Evolutionary conservation across 2,329 filamentous ascomycete species (phyloP), one percentile per base, ranked within the genome.

Genomic region (Nemania serpens): DNA sequence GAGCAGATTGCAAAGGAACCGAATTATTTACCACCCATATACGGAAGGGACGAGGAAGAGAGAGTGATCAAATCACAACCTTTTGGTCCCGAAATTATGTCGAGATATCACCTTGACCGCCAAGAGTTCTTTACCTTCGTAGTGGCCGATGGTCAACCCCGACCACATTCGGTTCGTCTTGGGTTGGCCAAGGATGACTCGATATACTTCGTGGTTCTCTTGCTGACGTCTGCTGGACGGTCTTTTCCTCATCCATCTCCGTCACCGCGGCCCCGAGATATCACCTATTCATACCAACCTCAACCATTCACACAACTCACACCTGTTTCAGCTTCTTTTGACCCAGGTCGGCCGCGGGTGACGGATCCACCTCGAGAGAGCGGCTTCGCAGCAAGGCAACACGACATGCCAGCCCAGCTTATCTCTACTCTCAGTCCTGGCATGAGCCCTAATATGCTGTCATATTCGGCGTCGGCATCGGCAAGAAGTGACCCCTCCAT

Each of bases 21-120:
- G 17, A 85, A 84, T 47, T 88, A 88, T 69, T 77, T 88, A 18
- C 86, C 86, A 3, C 86, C 86, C 1, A 88, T 88, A n/a, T 81
- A 85, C 61, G 80, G 78, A 39, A 81, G 81, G 64, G 75, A 79
- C 49, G 81, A 84, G 59, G 81, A 84, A 52, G 81, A 84, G 22
- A 77, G 81, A 25, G 79, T 85, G 15, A 82, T 88, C 34, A 81
- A 84, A 58, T 75, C 77, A 1, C 77, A 88, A 13, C 81, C 82
- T 0, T 86, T 88, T 66, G 76, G 75, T 11, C 64, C 76, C 0
- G 84, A 86, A 47, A 84, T 85, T 36, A 67, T 87, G 29, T 76
- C 78, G 15, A 80, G 81, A 46, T 82, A 84, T 57, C 73, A 79
- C 20, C 74, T 86, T 11, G 81, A 84, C 47, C 80, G 81, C 48